Percentiles rank a stretch among this genome's conserved stretches.
These are phyloP conservation scores for Xylariaceae sp. DNA, from an alignment of 2,329 filamentous ascomycete species.

Conservation along the genomic window DNA sequence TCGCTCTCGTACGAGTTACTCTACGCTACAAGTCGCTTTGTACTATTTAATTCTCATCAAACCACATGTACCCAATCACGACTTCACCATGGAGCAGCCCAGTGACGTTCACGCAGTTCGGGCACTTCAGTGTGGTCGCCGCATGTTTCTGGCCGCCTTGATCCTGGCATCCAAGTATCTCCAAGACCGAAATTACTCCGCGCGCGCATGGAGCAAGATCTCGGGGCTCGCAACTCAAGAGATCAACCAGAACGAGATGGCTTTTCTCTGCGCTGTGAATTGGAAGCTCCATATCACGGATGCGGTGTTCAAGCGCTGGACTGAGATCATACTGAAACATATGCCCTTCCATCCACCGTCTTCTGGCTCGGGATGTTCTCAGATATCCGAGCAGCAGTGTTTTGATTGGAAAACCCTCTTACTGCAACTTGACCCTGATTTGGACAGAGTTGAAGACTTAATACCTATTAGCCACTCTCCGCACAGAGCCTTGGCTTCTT, in stretches of 20 bases:
- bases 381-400: constrained; percentile 43
- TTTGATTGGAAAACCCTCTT: constrained; percentile 58
- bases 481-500: constrained; percentile 35
- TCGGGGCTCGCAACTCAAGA: constrained; percentile 89
- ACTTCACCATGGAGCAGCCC: constrained; percentile 83
- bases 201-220: constrained; percentile 97
- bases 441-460: constrained; percentile 57
- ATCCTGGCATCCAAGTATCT: constrained; percentile 97
- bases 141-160: constrained; percentile 93
- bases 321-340: constrained; percentile 82
- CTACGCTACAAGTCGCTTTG: constrained; percentile 90
- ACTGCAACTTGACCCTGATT: constrained; percentile 50
- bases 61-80: constrained; percentile 74
- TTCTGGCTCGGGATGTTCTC: constrained; percentile 44
- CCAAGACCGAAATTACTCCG: constrained; percentile 96
- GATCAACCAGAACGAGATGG: constrained; percentile 95
- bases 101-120: constrained; percentile 67
- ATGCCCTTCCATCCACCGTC: constrained; percentile 62
- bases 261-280: constrained; percentile 82
- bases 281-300: constrained; percentile 96
- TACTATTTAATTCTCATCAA: constrained; percentile 96
- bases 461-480: constrained; percentile 35
- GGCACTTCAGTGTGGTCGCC: constrained; percentile 88
- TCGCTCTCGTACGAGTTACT: constrained; percentile 93
- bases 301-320: constrained; percentile 85